A percentile compares a stretch with the other conserved stretches of the same genome.
phyloP scores from a whole-genome alignment of 2,329 filamentous ascomycete genomes.

The Epichloe sp. region DNA sequence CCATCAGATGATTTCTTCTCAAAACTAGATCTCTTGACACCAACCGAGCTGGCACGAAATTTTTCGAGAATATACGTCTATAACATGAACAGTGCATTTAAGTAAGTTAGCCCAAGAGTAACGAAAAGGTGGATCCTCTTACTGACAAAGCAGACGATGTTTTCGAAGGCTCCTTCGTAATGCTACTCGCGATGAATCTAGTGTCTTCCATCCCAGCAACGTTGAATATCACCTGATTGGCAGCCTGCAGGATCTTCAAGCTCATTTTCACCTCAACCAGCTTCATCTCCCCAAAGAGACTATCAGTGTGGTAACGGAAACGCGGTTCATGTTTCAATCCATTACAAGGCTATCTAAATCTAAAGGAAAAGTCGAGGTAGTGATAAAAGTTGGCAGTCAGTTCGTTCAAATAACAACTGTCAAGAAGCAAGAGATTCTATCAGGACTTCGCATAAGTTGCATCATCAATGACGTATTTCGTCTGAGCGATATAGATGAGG shows the following conservation, averaged over 20 bases:
- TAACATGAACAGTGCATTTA: constrained; percentile 61
- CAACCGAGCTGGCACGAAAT: constrained; percentile 45
- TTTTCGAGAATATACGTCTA: constrained; percentile 53
- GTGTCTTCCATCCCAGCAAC: constrained; percentile 49
- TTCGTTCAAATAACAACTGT: constrained; percentile 58
- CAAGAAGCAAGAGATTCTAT: constrained; percentile 55
- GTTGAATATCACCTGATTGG: constrained; percentile 54
- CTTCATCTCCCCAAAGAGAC: constrained; percentile 58
- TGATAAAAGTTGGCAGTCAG: constrained; percentile 55
- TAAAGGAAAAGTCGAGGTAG: constrained; percentile 56
- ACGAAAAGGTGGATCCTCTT: neutral
- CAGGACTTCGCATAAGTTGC: constrained; percentile 46
- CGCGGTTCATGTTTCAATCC: constrained; percentile 50
- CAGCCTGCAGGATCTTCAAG: constrained; percentile 51
- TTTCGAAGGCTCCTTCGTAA: constrained; percentile 50
- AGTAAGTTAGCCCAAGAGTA: constrained; percentile 22
- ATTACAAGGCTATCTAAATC: constrained; percentile 54
- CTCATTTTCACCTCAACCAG: constrained; percentile 53
- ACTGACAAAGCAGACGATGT: constrained; percentile 34
- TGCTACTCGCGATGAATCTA: constrained; percentile 45
- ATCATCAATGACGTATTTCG: constrained; percentile 60
- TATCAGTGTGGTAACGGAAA: constrained; percentile 54
- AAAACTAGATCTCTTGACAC: constrained; percentile 48
- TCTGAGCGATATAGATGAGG: constrained; percentile 54
- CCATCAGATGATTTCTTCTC: constrained; percentile 52